Evolutionary conservation across 805 yeast genomes (phyloP), one percentile per base, ranked within the genome.

Genomic region (Sungouiella blattae): DNA sequence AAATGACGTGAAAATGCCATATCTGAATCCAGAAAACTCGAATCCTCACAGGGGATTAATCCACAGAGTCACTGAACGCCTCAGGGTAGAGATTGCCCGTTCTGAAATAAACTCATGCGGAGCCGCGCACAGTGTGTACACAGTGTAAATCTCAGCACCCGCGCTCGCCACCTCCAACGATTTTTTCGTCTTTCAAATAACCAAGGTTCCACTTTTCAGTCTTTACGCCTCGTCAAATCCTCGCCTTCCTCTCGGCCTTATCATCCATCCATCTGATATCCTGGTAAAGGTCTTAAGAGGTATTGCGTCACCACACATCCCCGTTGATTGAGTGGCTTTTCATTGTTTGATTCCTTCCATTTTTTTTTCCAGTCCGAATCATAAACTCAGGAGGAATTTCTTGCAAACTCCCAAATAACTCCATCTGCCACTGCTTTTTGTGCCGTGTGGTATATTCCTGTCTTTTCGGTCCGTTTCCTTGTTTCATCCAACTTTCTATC

Each of bases 161-260:
- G 32, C 33, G 44, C 47, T 38, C 47, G 48, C 48, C 50, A 36
- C 47, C 46, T 33, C 43, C 46, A 43, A 36, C 48, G 45, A 41
- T 29, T 35, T 41, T 43, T 45, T 43, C 42, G 32, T 31, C 33
- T 25, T 30, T 23, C 24, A 30, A 33, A 27, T 18, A 26, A 23
- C 31, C 33, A 35, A 28, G 20, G 29, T 25, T 13, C 17, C 30
- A 28, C 28, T 26, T 37, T 26, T 24, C 32, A 31, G 46, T 33
- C 41, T 28, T 37, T 28, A 34, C 25, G 27, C 43, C 45, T 37
- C 41, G 45, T 37, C 43, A 28, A 28, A 35, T 32, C 39, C 22
- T 30, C 39, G 13, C 41, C 33, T 28, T 24, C 24, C 39, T 28
- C 30, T 21, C 26, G 18, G 28, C 26, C 36, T 26, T 29, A 26